Evolutionary conservation across 768 basidiomycete genomes (phyloP).

Genomic region (Terana coerulea): DNA sequence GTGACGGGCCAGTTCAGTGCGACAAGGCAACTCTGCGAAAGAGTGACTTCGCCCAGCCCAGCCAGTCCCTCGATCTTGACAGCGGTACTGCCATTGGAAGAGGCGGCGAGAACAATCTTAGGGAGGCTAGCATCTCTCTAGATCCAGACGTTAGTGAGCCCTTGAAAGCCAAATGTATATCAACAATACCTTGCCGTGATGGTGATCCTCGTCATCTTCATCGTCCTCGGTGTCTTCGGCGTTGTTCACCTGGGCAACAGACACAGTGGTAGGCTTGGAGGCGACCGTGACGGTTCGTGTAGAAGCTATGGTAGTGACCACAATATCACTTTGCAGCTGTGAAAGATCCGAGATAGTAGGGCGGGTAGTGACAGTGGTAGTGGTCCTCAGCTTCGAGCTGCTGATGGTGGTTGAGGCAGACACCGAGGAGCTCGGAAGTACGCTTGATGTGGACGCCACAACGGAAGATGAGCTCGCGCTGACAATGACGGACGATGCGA

Average conservation of each 20-base stretch:
- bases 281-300: constrained; percentile 10
- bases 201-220: constrained; percentile 17
- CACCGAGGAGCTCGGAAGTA: neutral
- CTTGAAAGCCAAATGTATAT: neutral
- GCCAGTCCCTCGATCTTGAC: constrained; percentile 32
- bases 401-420: neutral
- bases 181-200: constrained; percentile 12
- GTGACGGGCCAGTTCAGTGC: constrained; percentile 69
- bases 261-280: neutral
- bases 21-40: constrained; percentile 49
- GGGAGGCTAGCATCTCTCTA: neutral
- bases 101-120: neutral
- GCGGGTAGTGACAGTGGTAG: constrained; percentile 16
- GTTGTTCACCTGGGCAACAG: neutral
- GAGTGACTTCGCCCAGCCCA: constrained; percentile 31
- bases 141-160: neutral
- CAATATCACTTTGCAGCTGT: neutral
- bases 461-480: constrained; percentile 1
- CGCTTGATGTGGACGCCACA: too few species aligned
- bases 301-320: neutral
- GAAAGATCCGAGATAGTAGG: constrained; percentile 2
- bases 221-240: constrained; percentile 10
- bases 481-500: constrained; percentile 1
- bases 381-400: constrained; percentile 2
- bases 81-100: constrained; percentile 10